Percentiles rank a stretch among this genome's conserved stretches.
phyloP scores from a whole-genome alignment of 495 filamentous ascomycete species.

The Podospora anserina region DNA sequence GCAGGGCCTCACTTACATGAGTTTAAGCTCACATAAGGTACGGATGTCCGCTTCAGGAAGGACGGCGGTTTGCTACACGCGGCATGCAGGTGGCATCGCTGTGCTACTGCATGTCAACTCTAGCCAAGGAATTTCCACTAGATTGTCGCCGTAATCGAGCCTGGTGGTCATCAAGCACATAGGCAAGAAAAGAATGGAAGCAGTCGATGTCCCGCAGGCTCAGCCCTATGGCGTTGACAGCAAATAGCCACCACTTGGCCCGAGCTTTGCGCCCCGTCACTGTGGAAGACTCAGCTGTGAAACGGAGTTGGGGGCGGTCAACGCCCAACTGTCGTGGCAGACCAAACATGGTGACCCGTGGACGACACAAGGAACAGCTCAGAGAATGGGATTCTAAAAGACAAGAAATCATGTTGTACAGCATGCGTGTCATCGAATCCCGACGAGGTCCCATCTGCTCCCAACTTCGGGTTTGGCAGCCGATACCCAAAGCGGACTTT shows the following conservation, averaged over 20 bases:
- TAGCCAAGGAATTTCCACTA: background rate
- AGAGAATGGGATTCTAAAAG: background rate
- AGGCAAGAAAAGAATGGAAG: no score
- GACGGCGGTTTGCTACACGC: background rate
- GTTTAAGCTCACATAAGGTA: background rate
- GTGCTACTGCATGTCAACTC: background rate
- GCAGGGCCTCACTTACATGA: background rate
- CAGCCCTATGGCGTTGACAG: background rate
- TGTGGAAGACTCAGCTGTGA: background rate
- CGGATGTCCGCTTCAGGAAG: background rate
- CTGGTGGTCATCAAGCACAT: background rate
- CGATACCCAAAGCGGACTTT: background rate
- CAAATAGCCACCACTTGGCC: background rate
- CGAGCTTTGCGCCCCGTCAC: background rate
- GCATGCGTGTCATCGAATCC: background rate
- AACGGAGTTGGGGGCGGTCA: slow-evolving; percentile 2
- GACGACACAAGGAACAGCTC: background rate
- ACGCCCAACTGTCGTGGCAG: slow-evolving; percentile 12
- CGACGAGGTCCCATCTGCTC: background rate
- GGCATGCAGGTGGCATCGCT: background rate
- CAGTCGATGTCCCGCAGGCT: background rate
- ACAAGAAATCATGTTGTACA: background rate
- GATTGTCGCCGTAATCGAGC: background rate
- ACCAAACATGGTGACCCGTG: background rate
- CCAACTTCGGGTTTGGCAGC: background rate